Evolutionary conservation across 345 rosid species (phyloP).

Genomic region (Geranium brycei): DNA sequence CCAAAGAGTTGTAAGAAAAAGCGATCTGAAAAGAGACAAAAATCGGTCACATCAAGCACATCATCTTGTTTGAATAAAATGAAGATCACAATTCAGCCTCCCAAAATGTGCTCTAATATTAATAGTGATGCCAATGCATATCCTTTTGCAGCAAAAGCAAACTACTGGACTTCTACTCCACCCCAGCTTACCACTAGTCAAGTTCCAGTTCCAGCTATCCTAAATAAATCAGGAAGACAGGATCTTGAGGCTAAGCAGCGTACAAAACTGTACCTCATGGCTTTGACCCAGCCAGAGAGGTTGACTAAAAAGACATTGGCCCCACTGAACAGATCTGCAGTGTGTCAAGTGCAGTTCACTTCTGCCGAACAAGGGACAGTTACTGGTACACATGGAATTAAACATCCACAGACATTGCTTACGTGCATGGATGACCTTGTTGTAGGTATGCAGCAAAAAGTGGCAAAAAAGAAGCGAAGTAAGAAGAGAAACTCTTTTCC

Average conservation of each 20-base stretch:
- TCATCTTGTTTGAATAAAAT: constrained; percentile 18
- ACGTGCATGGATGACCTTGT: constrained; percentile 24
- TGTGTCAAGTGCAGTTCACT: constrained; percentile 12
- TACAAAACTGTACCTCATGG: constrained; percentile 12
- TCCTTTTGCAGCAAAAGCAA: constrained; percentile 12
- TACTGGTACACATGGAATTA: constrained; percentile 13
- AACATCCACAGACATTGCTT: constrained; percentile 12
- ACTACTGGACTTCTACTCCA: constrained; percentile 6
- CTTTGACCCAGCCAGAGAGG: constrained; percentile 20
- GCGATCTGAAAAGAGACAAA: constrained; percentile 36
- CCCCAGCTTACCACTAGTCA: constrained; percentile 11
- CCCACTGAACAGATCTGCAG: constrained; percentile 26
- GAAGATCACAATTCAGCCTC: not conserved
- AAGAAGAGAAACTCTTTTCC: constrained; percentile 24
- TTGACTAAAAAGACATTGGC: constrained; percentile 41
- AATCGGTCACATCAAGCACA: constrained; percentile 17
- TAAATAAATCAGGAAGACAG: constrained; percentile 15
- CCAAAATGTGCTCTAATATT: constrained; percentile 8
- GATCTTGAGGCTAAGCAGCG: constrained; percentile 22
- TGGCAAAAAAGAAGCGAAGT: constrained; percentile 40
- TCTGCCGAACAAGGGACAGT: constrained; percentile 11
- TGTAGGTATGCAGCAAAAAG: constrained; percentile 19
- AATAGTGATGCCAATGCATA: constrained; percentile 4
- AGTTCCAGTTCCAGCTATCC: constrained; percentile 14
- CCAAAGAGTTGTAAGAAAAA: constrained; percentile 26